Percentiles rank a stretch among this genome's conserved stretches.
These are phyloP conservation scores for Phalaenopsis hybrid DNA, from an alignment of 116 monocot genomes.

Conservation along the genomic window DNA sequence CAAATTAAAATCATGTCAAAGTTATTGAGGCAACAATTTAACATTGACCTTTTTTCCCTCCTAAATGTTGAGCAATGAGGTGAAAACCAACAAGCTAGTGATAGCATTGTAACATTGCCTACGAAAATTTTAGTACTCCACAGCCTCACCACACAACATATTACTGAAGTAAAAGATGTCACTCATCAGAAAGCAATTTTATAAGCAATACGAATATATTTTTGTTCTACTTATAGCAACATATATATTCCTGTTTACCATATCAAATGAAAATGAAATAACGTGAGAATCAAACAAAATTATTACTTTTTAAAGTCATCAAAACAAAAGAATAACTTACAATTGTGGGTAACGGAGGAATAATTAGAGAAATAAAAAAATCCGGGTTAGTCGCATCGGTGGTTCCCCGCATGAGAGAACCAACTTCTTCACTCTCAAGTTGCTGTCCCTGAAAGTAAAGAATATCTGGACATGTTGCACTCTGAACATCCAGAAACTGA, in stretches of 20 bases:
- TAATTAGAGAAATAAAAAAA: constrained; percentile 41
- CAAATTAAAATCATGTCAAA: no score
- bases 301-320: neutral
- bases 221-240: no score
- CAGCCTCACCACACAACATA: no score
- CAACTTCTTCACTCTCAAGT: constrained; percentile 53
- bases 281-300: neutral
- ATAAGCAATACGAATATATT: no score
- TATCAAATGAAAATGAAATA: neutral
- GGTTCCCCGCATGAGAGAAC: constrained; percentile 53
- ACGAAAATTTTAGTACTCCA: no score
- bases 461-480: constrained; percentile 37
- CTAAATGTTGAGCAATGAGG: no score
- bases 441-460: constrained; percentile 71
- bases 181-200: no score
- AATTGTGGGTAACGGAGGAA: constrained; percentile 57
- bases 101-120: no score
- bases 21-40: no score
- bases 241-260: neutral
- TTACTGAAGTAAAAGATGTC: no score
- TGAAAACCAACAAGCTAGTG: no score
- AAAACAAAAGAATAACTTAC: constrained; percentile 37
- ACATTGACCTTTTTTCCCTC: no score
- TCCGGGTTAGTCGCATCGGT: constrained; percentile 44
- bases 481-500: constrained; percentile 47